Percentiles rank a stretch among this genome's conserved stretches.
Evolutionary conservation across 352 stramenopile genomes (phyloP).

Genomic region (Thalassiosira ordinaria): DNA sequence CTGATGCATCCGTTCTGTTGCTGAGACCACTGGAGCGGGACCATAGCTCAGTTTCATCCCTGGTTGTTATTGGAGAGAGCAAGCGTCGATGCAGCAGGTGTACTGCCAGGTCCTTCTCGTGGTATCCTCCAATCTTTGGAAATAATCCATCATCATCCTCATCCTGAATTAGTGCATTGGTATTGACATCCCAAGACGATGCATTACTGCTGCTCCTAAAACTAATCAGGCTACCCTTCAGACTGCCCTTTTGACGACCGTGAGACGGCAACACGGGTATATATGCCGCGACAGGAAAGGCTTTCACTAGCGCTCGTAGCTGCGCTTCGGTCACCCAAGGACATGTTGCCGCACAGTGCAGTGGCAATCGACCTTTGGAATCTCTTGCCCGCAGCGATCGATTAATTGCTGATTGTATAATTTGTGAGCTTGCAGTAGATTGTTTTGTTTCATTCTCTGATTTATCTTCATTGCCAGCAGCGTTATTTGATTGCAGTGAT

Average conservation of each 20-base stretch:
- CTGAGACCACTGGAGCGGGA: neutral
- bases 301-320: slow-evolving; percentile 29
- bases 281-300: slow-evolving; percentile 25
- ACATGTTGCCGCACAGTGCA: slow-evolving; percentile 46
- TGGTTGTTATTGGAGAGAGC: neutral
- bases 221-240: too few relatives aligned
- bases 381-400: slow-evolving; percentile 36
- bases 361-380: slow-evolving; percentile 36
- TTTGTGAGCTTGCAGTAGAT: neutral
- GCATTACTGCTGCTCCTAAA: too few relatives aligned
- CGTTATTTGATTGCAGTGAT: too few relatives aligned
- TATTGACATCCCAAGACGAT: slow-evolving; percentile 35
- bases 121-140: slow-evolving; percentile 29
- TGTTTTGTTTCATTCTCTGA: neutral
- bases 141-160: slow-evolving; percentile 30
- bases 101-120: slow-evolving; percentile 41
- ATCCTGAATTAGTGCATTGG: slow-evolving; percentile 15
- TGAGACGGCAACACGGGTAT: slow-evolving; percentile 32
- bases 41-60: slow-evolving; percentile 19
- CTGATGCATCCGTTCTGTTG: slow-evolving; percentile 1
- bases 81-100: slow-evolving; percentile 47
- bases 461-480: too few relatives aligned
- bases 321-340: slow-evolving; percentile 24
- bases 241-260: too few relatives aligned
- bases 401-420: slow-evolving; percentile 6